These are phyloP conservation scores for Ophiostoma ips DNA, from an alignment of 2,329 filamentous ascomycete genomes.

Conservation along the genomic window DNA sequence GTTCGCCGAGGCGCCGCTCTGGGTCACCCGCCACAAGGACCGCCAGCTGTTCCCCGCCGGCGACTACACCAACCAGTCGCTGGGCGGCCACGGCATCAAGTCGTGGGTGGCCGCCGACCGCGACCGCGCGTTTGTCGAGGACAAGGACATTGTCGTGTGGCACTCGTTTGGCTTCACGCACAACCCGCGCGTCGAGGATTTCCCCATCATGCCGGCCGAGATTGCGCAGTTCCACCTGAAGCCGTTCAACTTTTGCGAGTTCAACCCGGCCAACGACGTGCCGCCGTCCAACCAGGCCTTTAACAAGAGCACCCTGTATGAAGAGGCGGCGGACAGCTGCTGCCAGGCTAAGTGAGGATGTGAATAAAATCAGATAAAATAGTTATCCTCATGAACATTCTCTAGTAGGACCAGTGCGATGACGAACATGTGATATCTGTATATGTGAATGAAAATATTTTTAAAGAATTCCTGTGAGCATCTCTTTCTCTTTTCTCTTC, in stretches of 20 bases:
- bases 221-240: constrained; percentile 35
- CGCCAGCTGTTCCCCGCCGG: constrained; percentile 30
- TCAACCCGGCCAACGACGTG: constrained; percentile 37
- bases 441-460: no score
- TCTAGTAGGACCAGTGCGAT: no score
- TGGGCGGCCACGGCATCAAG: constrained; percentile 24
- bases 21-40: constrained; percentile 30
- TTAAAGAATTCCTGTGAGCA: no score
- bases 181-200: constrained; percentile 50
- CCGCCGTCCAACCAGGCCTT: constrained; percentile 29
- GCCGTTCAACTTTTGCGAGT: constrained; percentile 38
- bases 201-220: constrained; percentile 55
- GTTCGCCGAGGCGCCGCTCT: constrained; percentile 33
- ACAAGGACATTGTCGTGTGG: constrained; percentile 36
- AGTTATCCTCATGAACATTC: no score
- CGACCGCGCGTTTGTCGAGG: constrained; percentile 11
- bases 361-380: no score
- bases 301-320: no score
- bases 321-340: no score
- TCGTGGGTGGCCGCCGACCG: constrained; percentile 25
- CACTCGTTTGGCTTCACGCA: constrained; percentile 48
- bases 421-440: no score
- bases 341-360: no score
- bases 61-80: constrained; percentile 33
- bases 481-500: no score